Percentiles rank a stretch among this genome's conserved stretches.
Evolutionary conservation across 495 filamentous ascomycete genomes (phyloP).

Genomic region (Beverwykella pulmonaria): DNA sequence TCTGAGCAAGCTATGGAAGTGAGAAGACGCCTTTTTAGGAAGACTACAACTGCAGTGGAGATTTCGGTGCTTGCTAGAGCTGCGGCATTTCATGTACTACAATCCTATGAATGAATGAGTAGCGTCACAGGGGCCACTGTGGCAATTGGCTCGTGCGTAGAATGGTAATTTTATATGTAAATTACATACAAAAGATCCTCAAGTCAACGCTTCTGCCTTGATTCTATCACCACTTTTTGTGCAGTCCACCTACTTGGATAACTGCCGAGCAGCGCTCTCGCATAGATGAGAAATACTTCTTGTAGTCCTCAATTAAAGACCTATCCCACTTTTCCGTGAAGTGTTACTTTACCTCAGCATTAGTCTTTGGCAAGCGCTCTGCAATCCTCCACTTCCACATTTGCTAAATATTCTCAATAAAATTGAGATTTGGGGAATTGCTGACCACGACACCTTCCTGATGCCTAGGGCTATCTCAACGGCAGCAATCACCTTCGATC

Average conservation of each 20-base stretch:
- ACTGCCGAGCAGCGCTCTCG: conserved; percentile 12
- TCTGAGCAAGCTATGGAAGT: conserved; percentile 93
- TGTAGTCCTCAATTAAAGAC: conserved; percentile 2
- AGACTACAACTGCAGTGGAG: not conserved
- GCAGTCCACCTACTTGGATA: not conserved
- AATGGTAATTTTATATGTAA: no score
- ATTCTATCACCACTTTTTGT: conserved; percentile 14
- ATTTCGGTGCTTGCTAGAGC: not conserved
- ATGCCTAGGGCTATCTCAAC: no score
- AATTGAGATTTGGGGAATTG: no score
- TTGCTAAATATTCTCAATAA: conserved; percentile 12
- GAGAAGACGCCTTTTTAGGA: not conserved
- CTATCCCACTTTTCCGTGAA: conserved; percentile 9
- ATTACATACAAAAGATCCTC: no score
- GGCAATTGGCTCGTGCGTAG: no score
- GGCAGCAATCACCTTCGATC: no score
- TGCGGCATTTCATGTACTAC: conserved; percentile 18
- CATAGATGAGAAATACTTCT: conserved; percentile 6
- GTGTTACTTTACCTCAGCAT: no score
- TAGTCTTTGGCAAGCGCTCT: conserved; percentile 14
- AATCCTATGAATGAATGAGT: no score
- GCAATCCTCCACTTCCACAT: not conserved
- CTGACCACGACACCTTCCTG: conserved; percentile 5
- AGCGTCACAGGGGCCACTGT: no score
- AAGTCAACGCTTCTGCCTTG: no score